Conservation (phyloP, 192 early-diverging fungal genomes). For the Cetraspora pellucida region DNA sequence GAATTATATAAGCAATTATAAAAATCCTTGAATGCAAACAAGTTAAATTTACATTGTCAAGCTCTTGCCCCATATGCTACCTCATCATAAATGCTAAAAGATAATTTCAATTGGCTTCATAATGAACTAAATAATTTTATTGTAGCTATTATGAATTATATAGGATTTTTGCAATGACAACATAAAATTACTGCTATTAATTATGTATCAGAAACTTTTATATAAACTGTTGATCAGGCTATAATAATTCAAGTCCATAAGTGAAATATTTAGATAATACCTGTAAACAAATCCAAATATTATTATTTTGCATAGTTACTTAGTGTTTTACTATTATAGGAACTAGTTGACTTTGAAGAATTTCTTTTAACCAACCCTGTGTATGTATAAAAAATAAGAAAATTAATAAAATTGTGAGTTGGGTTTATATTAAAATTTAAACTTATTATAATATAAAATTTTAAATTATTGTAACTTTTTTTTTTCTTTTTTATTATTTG, state of each 20-base stretch:
- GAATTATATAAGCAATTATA: not conserved
- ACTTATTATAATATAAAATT: too few species aligned
- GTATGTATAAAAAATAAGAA: conserved; percentile 11
- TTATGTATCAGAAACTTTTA: not conserved
- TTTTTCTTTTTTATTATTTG: too few species aligned
- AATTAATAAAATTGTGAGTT: too few species aligned
- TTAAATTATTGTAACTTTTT: too few species aligned
- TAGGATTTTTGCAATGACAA: not conserved
- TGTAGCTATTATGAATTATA: not conserved
- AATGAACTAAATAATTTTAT: not conserved
- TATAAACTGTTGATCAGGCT: not conserved
- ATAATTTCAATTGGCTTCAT: not conserved
- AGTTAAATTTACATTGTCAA: too few species aligned
- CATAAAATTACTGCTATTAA: not conserved
- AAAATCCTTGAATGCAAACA: not conserved
- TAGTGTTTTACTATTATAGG: not conserved
- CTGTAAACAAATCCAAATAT: too few species aligned
- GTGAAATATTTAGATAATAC: not conserved
- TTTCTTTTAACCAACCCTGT: not conserved
- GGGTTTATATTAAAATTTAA: too few species aligned
- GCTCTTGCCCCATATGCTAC: conserved; percentile 3
- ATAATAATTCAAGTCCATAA: not conserved
- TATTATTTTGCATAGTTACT: not conserved
- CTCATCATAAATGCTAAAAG: not conserved
- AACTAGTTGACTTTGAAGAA: conserved; percentile 9